These are phyloP conservation scores for Boletus subparvulus DNA, from an alignment of 768 basidiomycete genomes.

Conservation along the genomic window DNA sequence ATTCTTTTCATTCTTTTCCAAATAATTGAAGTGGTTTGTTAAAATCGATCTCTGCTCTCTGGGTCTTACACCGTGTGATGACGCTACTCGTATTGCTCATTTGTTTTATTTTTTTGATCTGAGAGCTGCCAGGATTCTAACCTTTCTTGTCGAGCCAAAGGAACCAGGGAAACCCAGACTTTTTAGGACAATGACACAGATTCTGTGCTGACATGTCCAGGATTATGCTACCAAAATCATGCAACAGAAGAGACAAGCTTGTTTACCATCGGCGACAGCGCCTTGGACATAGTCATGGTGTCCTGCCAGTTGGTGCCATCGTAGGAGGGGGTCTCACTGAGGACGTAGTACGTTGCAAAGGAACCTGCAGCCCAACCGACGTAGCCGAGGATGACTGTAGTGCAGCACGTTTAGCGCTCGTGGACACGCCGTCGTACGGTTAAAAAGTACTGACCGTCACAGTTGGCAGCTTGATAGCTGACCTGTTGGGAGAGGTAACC, in stretches of 20 bases:
- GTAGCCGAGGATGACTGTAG: slow-evolving; percentile 51
- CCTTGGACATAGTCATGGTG: slow-evolving; percentile 37
- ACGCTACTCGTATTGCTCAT: no score
- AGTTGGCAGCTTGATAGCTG: slow-evolving; percentile 45
- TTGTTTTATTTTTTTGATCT: no score
- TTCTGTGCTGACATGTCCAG: neutral
- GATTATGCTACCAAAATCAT: neutral
- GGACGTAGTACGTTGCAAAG: slow-evolving; percentile 40
- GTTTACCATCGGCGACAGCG: slow-evolving; percentile 19
- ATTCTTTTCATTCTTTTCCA: no score
- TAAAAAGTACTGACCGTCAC: slow-evolving; percentile 40
- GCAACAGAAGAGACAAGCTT: slow-evolving; percentile 6
- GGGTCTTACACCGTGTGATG: no score
- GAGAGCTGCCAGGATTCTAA: no score
- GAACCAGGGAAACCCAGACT: no score
- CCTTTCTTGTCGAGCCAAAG: no score
- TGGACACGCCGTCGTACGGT: neutral
- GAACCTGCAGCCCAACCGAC: slow-evolving; percentile 61
- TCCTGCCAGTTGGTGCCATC: slow-evolving; percentile 37
- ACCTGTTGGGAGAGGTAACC: slow-evolving; percentile 46
- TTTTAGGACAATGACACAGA: neutral
- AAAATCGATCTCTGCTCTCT: no score
- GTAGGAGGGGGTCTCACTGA: slow-evolving; percentile 35
- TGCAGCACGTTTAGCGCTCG: neutral
- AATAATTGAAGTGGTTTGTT: no score